A percentile compares a stretch with the other conserved stretches of the same genome.
Conservation (phyloP, 176 grass and related monocot species). For the Echinochloa phyllopogon region DNA sequence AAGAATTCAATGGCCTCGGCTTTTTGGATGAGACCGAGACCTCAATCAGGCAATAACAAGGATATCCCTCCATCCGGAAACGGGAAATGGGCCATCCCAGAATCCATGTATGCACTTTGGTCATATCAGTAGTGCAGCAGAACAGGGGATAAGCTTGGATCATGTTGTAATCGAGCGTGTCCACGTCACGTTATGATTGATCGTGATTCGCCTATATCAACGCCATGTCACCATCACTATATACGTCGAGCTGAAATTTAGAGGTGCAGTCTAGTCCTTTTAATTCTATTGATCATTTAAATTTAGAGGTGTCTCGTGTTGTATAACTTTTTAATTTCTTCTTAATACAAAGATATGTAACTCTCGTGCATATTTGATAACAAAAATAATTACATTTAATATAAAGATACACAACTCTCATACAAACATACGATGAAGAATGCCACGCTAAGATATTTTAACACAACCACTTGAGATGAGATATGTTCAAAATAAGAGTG, state of each 20-base stretch:
- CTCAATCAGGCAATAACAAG: constrained; percentile 23
- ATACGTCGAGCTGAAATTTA: not conserved
- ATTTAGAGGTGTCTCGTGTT: too few species aligned
- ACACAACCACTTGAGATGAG: not conserved
- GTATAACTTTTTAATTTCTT: too few species aligned
- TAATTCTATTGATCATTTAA: not conserved
- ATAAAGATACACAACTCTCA: too few species aligned
- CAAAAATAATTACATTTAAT: too few species aligned
- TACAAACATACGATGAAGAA: too few species aligned
- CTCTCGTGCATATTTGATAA: too few species aligned
- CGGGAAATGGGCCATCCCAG: constrained; percentile 11
- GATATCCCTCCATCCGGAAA: constrained; percentile 14
- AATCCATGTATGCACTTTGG: not conserved
- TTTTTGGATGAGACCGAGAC: not conserved
- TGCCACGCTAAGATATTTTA: not conserved
- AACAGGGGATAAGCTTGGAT: constrained; percentile 26
- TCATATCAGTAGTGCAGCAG: not conserved
- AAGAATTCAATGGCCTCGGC: not conserved
- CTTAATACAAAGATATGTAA: too few species aligned
- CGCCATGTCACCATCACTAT: not conserved
- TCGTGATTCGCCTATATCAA: not conserved
- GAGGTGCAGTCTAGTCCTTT: not conserved
- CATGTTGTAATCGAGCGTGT: not conserved
- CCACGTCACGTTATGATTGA: not conserved
- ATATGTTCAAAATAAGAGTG: not conserved